These are phyloP conservation scores for Lecanicillium sp. DNA, from an alignment of 2,329 filamentous ascomycete species.

Conservation along the genomic window DNA sequence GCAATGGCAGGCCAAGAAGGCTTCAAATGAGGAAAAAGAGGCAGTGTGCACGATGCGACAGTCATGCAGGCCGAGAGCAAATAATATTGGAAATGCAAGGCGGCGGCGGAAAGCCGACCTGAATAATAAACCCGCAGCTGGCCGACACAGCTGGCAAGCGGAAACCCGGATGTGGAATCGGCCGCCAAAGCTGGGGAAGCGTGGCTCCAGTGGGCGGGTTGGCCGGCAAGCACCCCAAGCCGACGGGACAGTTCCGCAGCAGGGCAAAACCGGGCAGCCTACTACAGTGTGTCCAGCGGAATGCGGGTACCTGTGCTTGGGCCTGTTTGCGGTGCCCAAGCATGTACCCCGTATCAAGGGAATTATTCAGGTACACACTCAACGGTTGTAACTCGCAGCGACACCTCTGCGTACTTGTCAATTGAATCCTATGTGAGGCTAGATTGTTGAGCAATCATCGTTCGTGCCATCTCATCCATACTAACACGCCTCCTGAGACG, in stretches of 20 bases:
- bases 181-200: slow-evolving; percentile 7
- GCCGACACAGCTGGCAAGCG: slow-evolving; percentile 2
- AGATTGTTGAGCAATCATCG: too few species aligned
- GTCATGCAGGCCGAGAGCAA: neutral
- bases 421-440: too few species aligned
- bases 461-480: too few species aligned
- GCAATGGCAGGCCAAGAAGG: neutral
- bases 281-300: neutral
- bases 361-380: neutral
- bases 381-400: too few species aligned
- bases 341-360: neutral
- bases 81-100: neutral
- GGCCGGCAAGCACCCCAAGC: neutral
- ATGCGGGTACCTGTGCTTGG: slow-evolving; percentile 3
- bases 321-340: neutral
- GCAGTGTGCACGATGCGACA: neutral
- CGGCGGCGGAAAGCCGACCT: slow-evolving; percentile 10
- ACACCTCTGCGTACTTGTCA: too few species aligned
- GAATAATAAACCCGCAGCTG: slow-evolving; percentile 10
- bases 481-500: too few species aligned
- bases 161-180: neutral
- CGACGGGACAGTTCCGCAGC: slow-evolving; percentile 9
- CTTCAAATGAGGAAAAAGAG: neutral
- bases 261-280: neutral
- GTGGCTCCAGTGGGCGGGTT: neutral